Percentiles rank a stretch among this genome's conserved stretches.
Conservation (phyloP, 2,329 filamentous ascomycete genomes). For the Pseudofabraea citricarpa region DNA sequence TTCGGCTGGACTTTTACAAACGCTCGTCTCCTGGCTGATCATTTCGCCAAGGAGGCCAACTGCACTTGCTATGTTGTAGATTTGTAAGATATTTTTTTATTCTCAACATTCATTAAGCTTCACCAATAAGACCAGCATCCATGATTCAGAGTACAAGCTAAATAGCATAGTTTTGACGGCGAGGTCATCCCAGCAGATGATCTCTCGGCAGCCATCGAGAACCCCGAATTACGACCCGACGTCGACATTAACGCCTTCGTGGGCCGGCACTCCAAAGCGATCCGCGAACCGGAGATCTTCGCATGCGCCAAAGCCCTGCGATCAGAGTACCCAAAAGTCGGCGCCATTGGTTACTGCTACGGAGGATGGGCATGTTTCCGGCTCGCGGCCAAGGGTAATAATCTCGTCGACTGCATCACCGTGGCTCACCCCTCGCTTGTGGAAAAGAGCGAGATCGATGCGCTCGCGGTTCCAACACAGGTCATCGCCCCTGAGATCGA, state of each 20-base stretch:
- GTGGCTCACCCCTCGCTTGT: conserved; percentile 28
- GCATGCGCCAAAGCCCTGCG: conserved; percentile 8
- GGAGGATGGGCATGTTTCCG: conserved; percentile 17
- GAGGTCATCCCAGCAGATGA: conserved; percentile 12
- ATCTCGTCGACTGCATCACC: conserved; percentile 16
- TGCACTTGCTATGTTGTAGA: conserved; percentile 39
- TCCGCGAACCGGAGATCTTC: conserved; percentile 15
- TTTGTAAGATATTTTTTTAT: no score
- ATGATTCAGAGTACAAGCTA: no score
- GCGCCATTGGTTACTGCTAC: conserved; percentile 16
- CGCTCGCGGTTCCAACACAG: conserved; percentile 43
- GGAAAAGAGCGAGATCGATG: conserved; percentile 41
- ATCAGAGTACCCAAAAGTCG: conserved; percentile 9
- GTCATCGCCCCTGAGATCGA: conserved; percentile 47
- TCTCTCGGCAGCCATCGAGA: conserved; percentile 4
- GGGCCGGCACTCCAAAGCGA: conserved; percentile 6
- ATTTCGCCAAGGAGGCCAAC: conserved; percentile 38
- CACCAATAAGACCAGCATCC: no score
- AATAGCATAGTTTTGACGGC: conserved; percentile 13
- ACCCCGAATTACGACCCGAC: conserved; percentile 18
- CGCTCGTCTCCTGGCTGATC: conserved; percentile 39
- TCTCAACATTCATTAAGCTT: no score
- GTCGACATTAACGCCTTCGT: conserved; percentile 24
- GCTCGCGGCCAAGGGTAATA: conserved; percentile 10
- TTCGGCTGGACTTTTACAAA: conserved; percentile 42